Conservation (phyloP, 192 early-diverging fungal species). For the Bifiguratus adelaidae region DNA sequence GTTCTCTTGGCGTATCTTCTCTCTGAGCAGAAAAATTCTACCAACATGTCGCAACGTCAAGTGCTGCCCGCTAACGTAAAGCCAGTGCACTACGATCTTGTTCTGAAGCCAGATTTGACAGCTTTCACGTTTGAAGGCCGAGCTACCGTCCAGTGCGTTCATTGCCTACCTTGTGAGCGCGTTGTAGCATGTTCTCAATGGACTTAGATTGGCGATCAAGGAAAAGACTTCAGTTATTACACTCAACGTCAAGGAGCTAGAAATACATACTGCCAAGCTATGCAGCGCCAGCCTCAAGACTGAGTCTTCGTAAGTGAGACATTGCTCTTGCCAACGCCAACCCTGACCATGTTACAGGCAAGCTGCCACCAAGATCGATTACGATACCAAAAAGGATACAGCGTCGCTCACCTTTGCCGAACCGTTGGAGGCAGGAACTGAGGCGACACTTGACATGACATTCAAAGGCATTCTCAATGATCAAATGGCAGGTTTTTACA, state of each 20-base stretch:
- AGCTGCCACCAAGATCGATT: not conserved
- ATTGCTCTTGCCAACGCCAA: not conserved
- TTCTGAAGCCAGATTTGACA: constrained; percentile 71
- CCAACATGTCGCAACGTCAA: constrained; percentile 32
- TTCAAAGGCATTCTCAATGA: constrained; percentile 69
- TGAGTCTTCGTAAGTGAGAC: constrained; percentile 28
- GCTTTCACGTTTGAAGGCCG: constrained; percentile 70
- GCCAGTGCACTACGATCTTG: constrained; percentile 75
- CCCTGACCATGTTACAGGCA: constrained; percentile 1
- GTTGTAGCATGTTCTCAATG: not conserved
- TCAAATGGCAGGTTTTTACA: constrained; percentile 93
- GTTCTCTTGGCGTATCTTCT: not conserved
- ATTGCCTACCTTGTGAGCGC: not conserved
- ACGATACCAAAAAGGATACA: constrained; percentile 12
- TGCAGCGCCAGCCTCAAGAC: constrained; percentile 33
- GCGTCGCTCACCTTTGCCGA: constrained; percentile 33
- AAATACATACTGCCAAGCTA: constrained; percentile 42
- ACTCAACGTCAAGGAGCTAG: constrained; percentile 57
- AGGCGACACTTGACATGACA: constrained; percentile 38
- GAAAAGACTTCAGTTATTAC: constrained; percentile 51
- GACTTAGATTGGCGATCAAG: constrained; percentile 41
- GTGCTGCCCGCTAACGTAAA: constrained; percentile 79
- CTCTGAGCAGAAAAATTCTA: not conserved
- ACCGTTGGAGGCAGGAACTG: constrained; percentile 30
- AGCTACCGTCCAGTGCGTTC: constrained; percentile 59